Evolutionary conservation across 306 rosid species (phyloP).

Genomic region (Carpinus viminea): DNA sequence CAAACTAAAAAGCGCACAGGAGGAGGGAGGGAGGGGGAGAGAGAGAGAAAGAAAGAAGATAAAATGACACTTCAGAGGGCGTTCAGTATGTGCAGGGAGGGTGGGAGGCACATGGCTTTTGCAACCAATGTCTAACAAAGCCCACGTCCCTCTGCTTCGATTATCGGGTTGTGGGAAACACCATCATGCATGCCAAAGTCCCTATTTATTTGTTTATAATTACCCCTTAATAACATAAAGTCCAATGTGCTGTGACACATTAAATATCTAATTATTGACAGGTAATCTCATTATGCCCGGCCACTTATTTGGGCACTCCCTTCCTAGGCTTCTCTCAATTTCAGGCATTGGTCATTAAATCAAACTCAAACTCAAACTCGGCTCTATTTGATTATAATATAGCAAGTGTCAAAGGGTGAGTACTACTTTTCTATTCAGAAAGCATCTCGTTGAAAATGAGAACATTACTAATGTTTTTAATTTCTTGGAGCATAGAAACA

Average conservation of each 20-base stretch:
- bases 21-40: neutral
- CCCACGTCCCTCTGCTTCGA: conserved; percentile 72
- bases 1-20: conserved; percentile 7
- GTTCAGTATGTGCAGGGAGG: conserved; percentile 44
- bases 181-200: conserved; percentile 75
- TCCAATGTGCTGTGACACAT: conserved; percentile 34
- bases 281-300: conserved; percentile 71
- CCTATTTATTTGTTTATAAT: conserved; percentile 65
- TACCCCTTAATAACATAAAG: conserved; percentile 39
- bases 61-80: conserved; percentile 15
- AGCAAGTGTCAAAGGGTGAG: neutral
- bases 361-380: conserved; percentile 7
- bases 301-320: conserved; percentile 59
- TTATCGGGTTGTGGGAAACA: conserved; percentile 65
- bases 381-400: conserved; percentile 3
- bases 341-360: conserved; percentile 26
- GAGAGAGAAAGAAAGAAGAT: neutral
- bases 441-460: neutral
- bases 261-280: conserved; percentile 39
- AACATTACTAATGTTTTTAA: neutral
- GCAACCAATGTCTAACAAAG: conserved; percentile 53
- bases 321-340: conserved; percentile 21
- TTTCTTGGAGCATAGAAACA: too few species aligned
- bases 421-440: conserved; percentile 3
- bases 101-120: conserved; percentile 83